These are phyloP conservation scores for Phytophthora boehmeriae DNA, from an alignment of 352 stramenopile species.

Conservation along the genomic window DNA sequence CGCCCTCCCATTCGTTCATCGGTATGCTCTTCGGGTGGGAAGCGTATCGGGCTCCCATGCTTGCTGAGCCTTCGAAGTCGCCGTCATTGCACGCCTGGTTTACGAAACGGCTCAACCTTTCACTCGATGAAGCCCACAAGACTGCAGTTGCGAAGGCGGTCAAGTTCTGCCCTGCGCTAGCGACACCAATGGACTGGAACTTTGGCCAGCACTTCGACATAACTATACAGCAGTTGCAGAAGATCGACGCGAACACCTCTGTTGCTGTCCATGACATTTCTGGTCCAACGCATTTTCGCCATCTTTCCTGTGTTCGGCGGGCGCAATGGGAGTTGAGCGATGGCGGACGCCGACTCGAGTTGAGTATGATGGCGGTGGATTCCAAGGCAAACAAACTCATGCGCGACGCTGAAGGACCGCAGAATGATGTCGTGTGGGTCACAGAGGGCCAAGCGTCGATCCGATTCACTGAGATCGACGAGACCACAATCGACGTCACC, in stretches of 20 bases:
- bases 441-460: conserved; percentile 23
- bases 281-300: conserved; percentile 6
- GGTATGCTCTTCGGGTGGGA: conserved; percentile 4
- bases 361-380: conserved; percentile 25
- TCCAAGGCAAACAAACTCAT: conserved; percentile 26
- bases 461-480: conserved; percentile 23
- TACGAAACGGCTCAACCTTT: neutral
- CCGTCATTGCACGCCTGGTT: neutral
- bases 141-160: conserved; percentile 2
- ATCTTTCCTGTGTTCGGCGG: conserved; percentile 10
- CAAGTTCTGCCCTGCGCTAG: conserved; percentile 22
- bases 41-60: neutral
- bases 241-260: conserved; percentile 12
- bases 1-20: neutral
- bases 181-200: conserved; percentile 16
- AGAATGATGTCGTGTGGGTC: conserved; percentile 21
- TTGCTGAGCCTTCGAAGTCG: neutral
- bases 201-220: conserved; percentile 16
- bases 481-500: conserved; percentile 22
- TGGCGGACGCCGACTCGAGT: conserved; percentile 7
- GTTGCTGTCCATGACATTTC: conserved; percentile 23
- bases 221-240: conserved; percentile 22
- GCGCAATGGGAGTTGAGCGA: conserved; percentile 1
- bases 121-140: conserved; percentile 5
- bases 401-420: conserved; percentile 8